These are phyloP conservation scores for Herpetospermum pedunculosum DNA, from an alignment of 306 rosid species.

Conservation along the genomic window DNA sequence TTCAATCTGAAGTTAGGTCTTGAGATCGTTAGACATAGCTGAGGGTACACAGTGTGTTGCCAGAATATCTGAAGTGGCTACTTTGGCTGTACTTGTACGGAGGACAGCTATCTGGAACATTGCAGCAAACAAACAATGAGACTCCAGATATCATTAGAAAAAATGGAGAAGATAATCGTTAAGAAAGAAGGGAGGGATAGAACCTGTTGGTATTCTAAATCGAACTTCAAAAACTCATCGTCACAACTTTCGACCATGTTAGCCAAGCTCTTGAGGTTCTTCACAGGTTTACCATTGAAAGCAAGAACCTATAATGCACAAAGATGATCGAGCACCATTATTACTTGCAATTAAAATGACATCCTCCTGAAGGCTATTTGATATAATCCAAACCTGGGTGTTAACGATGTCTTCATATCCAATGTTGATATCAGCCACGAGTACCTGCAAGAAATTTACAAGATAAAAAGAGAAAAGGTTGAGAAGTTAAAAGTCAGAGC, in stretches of 20 bases:
- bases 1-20: constrained; percentile 26
- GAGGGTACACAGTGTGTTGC: constrained; percentile 86
- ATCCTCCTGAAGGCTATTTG: not conserved
- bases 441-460: constrained; percentile 48
- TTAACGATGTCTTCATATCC: constrained; percentile 92
- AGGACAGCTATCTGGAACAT: constrained; percentile 69
- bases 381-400: constrained; percentile 55
- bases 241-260: constrained; percentile 71
- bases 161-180: not conserved
- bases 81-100: constrained; percentile 56
- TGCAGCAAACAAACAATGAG: not conserved
- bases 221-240: constrained; percentile 70
- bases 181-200: not conserved
- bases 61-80: constrained; percentile 73
- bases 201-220: constrained; percentile 89
- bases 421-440: constrained; percentile 88
- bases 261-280: constrained; percentile 80
- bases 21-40: constrained; percentile 84
- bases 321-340: not conserved
- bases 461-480: not conserved
- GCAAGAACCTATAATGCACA: constrained; percentile 47
- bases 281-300: constrained; percentile 80
- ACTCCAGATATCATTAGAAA: not conserved
- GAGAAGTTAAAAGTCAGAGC: not conserved
- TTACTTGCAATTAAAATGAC: not conserved